Base-by-base conservation (phyloP, 75 land plant genomes). In the Selaginella tamariscina region DNA sequence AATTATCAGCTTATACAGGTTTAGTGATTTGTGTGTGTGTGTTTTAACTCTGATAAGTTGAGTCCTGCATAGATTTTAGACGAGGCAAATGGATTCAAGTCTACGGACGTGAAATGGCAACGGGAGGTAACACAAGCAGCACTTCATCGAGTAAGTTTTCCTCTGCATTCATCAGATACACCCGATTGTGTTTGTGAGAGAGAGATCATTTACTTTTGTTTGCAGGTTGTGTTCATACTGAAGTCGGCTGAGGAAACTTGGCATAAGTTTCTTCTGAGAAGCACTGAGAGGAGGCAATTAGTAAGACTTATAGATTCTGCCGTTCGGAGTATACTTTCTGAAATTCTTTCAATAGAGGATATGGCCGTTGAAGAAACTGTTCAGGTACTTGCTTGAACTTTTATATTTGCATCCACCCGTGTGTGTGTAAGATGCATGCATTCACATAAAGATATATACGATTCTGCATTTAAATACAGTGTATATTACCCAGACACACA, bases 21-120 rank as follows among this genome's bases (percentile, higher is more conserved):
- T 39, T 39, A 39, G 15, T 39, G 49, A 5, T 15, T 39, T 39
- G 49, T 15, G 5, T 39, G n/a, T n/a, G n/a, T n/a, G n/a, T n/a
- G n/a, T n/a, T n/a, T n/a, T n/a, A n/a, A n/a, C n/a, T n/a, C n/a
- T n/a, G n/a, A n/a, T n/a, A n/a, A n/a, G n/a, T n/a, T n/a, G n/a
- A n/a, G n/a, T n/a, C n/a, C n/a, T n/a, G n/a, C n/a, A n/a, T n/a
- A 94, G 98, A 91, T 83, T 68, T 77, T 94, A 73, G 85, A 87
- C 83, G 74, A 79, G 39, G 91, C 97, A 20, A 82, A 90, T 82
- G 91, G 96, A 32, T 90, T 89, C 70, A 82, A 88, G 60, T 77
- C 77, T 65, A 87, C 95, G 1, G 86, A 90, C 65, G 76, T 76
- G 60, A 77, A 65, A 68, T 78, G 81, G 31, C 70, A 84, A 27